Base-by-base conservation (phyloP, 768 basidiomycete genomes). In the Phaffia australis region DNA sequence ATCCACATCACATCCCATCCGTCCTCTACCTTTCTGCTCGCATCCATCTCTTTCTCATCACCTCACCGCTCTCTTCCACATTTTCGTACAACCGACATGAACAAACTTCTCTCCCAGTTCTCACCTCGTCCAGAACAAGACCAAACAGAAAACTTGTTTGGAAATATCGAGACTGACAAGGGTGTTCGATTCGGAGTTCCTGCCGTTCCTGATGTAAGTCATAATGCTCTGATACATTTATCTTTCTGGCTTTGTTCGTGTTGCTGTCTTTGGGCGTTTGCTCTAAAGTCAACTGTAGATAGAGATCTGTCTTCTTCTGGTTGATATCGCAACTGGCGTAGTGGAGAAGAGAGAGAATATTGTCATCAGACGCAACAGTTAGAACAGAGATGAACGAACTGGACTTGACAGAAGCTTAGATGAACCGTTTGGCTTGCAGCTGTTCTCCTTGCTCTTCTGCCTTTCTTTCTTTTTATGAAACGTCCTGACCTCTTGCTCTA, bases 191-290 rank as follows among this genome's bases (percentile, higher is more conserved):
- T 69, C 19, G 58, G 56, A 21, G 61, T 63, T 1, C 67, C 67
- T 9, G 46, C 29, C 11, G 62, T 69, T 32, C 61, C 62, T n/a
- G 67, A 69, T 35, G 67, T 69, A 55, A 63, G 67, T 69, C 27
- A 30, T 25, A 23, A 6, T 5, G 47, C 4, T 27, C 32, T 16
- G 21, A 19, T 56, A 16, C 0, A 29, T 29, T 50, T 30, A 14
- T 32, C 25, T 56, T 11, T 56, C 30, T 16, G 5, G 2, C 23
- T 29, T 54, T 25, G 3, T 19, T 8, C 1, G 61, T 23, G 19
- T 15, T 23, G 6, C 35, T 42, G 16, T 42, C 11, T 3, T 7
- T 11, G 11, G 58, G 18, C 6, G 58, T 8, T 7, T 16, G 18
- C 7, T 3, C 16, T 4, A 32, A 27, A 5, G 32, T 58, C 9